A percentile compares a stretch with the other conserved stretches of the same genome.
These are phyloP conservation scores for Lepidium aucheri DNA, from an alignment of 345 rosid species.

Conservation along the genomic window DNA sequence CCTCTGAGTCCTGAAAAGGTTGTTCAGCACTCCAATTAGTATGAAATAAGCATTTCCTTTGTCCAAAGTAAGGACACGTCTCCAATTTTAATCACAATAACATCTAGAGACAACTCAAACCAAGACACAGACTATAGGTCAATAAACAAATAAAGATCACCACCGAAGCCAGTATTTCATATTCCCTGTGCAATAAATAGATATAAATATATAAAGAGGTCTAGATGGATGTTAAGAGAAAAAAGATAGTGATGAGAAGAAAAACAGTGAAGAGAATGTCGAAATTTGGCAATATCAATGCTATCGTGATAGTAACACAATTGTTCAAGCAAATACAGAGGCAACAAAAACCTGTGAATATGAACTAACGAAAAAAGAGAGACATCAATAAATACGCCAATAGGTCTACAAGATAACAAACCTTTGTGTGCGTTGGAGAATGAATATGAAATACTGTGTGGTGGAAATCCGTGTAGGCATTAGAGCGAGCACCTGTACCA, in stretches of 20 bases:
- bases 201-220: neutral
- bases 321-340: neutral
- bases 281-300: neutral
- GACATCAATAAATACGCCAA: neutral
- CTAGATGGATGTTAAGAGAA: neutral
- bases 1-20: slow-evolving; percentile 70
- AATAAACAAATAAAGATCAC: neutral
- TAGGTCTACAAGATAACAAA: slow-evolving; percentile 24
- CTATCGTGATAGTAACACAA: neutral
- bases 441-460: slow-evolving; percentile 99
- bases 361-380: neutral
- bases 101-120: slow-evolving; percentile 1
- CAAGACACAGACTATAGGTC: neutral
- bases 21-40: neutral
- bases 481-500: slow-evolving; percentile 95
- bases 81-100: neutral
- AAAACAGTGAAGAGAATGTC: neutral
- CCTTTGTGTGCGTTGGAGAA: slow-evolving; percentile 90
- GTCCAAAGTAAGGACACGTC: neutral
- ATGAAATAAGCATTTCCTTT: neutral
- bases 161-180: neutral
- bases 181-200: neutral
- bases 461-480: slow-evolving; percentile 99
- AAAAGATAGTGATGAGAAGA: neutral
- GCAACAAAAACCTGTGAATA: neutral